Percentiles rank a stretch among this genome's conserved stretches.
Conservation (phyloP, 345 rosid species). For the Conringia planisiliqua region DNA sequence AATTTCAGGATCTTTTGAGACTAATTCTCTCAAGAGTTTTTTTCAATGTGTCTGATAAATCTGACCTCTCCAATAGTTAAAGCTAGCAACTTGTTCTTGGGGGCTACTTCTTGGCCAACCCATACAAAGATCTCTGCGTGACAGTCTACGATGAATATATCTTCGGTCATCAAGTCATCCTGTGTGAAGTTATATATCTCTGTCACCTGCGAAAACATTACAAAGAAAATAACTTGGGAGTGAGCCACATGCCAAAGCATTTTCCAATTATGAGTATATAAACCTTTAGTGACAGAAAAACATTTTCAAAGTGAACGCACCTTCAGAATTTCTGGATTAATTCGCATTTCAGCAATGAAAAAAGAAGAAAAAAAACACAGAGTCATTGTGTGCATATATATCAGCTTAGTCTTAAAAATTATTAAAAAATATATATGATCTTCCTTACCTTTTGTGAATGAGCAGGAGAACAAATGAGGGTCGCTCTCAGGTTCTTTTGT, state of each 20-base stretch:
- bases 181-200: slow-evolving; percentile 90
- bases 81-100: slow-evolving; percentile 65
- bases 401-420: slow-evolving; percentile 8
- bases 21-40: background rate
- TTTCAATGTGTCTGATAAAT: background rate
- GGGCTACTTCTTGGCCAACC: slow-evolving; percentile 87
- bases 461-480: slow-evolving; percentile 88
- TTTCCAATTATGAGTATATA: background rate
- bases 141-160: slow-evolving; percentile 80
- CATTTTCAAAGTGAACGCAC: slow-evolving; percentile 38
- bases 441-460: slow-evolving; percentile 61
- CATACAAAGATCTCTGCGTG: slow-evolving; percentile 86
- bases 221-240: background rate
- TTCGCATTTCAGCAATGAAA: slow-evolving; percentile 15
- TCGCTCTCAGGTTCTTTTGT: slow-evolving; percentile 72
- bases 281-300: background rate
- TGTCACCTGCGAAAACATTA: slow-evolving; percentile 52
- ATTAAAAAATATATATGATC: background rate
- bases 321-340: slow-evolving; percentile 69
- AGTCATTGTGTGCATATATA: slow-evolving; percentile 22
- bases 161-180: slow-evolving; percentile 99
- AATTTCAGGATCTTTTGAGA: background rate
- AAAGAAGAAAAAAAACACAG: slow-evolving; percentile 3
- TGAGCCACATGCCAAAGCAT: slow-evolving; percentile 15
- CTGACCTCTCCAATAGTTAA: slow-evolving; percentile 84